Evolutionary conservation across 108 stramenopile genomes (phyloP).

Genomic region (Cyclotella sp.): DNA sequence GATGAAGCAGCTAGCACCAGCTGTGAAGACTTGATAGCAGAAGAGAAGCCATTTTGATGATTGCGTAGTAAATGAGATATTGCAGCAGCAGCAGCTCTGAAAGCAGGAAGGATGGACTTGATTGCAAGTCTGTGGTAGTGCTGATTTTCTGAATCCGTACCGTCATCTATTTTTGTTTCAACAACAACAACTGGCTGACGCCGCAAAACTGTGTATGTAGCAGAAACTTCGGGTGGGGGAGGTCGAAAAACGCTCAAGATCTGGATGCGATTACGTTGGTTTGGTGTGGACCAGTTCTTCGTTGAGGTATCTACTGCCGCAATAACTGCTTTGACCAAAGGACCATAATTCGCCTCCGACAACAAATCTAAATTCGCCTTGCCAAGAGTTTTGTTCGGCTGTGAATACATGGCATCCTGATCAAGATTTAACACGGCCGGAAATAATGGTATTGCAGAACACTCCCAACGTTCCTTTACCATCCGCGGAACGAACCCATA

Average conservation of each 20-base stretch:
- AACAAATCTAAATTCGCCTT: conserved; percentile 29
- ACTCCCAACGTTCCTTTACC: conserved; percentile 46
- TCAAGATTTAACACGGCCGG: conserved; percentile 45
- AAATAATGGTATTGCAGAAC: conserved; percentile 47
- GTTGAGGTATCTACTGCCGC: conserved; percentile 35
- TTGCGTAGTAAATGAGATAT: conserved; percentile 41
- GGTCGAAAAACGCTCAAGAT: conserved; percentile 26
- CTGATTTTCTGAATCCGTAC: neutral
- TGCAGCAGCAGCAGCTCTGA: conserved; percentile 53
- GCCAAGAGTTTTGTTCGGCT: conserved; percentile 13
- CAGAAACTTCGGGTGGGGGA: neutral
- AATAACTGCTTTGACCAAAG: conserved; percentile 39
- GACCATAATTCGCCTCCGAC: conserved; percentile 46
- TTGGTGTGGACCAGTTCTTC: conserved; percentile 2
- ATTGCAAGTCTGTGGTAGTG: conserved; percentile 33
- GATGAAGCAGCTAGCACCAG: conserved; percentile 46
- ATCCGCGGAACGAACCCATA: conserved; percentile 51
- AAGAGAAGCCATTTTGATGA: conserved; percentile 20
- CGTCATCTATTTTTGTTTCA: conserved; percentile 39
- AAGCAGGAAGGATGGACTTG: conserved; percentile 34
- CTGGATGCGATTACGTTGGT: conserved; percentile 20
- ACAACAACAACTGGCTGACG: conserved; percentile 51
- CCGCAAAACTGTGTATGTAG: conserved; percentile 29
- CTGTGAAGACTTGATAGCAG: conserved; percentile 38
- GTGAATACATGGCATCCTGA: conserved; percentile 24